Evolutionary conservation across 1,284 basidiomycete species (phyloP), one percentile per base, ranked within the genome.

Genomic region (Athelia sp.): DNA sequence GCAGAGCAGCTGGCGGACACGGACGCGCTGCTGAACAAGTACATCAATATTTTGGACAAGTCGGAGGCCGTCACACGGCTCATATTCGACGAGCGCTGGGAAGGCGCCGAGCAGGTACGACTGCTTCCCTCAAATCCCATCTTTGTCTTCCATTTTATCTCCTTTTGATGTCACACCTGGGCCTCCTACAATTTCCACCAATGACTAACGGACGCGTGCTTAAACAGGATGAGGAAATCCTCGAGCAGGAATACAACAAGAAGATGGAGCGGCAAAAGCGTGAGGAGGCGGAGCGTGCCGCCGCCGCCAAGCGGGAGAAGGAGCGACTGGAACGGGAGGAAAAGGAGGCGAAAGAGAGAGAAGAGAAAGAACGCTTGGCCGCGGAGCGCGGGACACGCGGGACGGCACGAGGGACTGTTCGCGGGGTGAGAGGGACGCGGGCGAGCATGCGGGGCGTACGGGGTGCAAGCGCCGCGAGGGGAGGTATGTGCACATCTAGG

Each of bases 81-180:
- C 49, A 78, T 90, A 22, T 81, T 88, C 54, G 87, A 90, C 60
- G 82, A 88, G 53, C 69, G 78, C 51, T 90, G 84, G 84, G 68
- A 77, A 50, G 87, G 87, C 2, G 84, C 79, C 43, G 81, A 84
- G 52, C 76, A 71, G 45, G 87, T 87, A 60, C 64, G 81, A 23
- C n/a, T n/a, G n/a, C n/a, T n/a, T n/a, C n/a, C n/a, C n/a, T n/a
- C n/a, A n/a, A n/a, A n/a, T n/a, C n/a, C n/a, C n/a, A n/a, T n/a
- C n/a, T n/a, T n/a, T n/a, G n/a, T n/a, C n/a, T n/a, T n/a, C n/a
- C n/a, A n/a, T n/a, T n/a, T n/a, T n/a, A n/a, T n/a, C n/a, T n/a
- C n/a, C n/a, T n/a, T n/a, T n/a, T n/a, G n/a, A n/a, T n/a, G n/a
- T n/a, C n/a, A n/a, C n/a, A n/a, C n/a, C n/a, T n/a, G n/a, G n/a